These are phyloP conservation scores for Camellia japonica DNA, from an alignment of 148 eudicot genomes.

Conservation along the genomic window DNA sequence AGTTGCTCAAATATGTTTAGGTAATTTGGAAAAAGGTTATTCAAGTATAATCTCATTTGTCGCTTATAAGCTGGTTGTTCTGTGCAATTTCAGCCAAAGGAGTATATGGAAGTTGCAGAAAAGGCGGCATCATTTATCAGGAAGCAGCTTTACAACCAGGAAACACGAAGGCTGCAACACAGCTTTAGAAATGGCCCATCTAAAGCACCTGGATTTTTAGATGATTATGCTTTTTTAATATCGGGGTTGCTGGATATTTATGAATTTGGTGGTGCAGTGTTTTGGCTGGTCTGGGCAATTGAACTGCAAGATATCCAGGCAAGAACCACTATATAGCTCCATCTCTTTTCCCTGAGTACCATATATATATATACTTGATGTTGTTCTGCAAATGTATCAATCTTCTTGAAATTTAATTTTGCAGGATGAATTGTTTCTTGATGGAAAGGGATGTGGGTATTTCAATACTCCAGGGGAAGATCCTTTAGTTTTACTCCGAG, in stretches of 20 bases:
- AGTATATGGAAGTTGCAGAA: conserved; percentile 77
- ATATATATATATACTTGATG: neutral
- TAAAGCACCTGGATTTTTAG: conserved; percentile 92
- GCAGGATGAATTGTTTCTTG: conserved; percentile 91
- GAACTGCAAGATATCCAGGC: conserved; percentile 86
- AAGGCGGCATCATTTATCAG: conserved; percentile 72
- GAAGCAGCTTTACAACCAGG: conserved; percentile 54
- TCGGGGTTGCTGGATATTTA: conserved; percentile 79
- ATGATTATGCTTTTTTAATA: conserved; percentile 90
- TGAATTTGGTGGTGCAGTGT: conserved; percentile 64
- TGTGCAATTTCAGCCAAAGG: conserved; percentile 49
- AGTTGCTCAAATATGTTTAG: conserved; percentile 1
- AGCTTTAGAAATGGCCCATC: conserved; percentile 93
- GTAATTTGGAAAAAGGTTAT: neutral
- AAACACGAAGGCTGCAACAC: conserved; percentile 65
- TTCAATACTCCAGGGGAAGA: conserved; percentile 91
- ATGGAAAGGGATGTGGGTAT: conserved; percentile 83
- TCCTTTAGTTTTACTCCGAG: conserved; percentile 83
- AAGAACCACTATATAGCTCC: conserved; percentile 14
- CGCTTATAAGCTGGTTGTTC: neutral
- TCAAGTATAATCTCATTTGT: neutral
- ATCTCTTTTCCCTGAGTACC: neutral
- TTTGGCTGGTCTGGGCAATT: conserved; percentile 87
- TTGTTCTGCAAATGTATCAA: neutral
- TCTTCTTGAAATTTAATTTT: neutral